Conservation (phyloP, 192 early-diverging fungal genomes). For the Backusella westeae region DNA sequence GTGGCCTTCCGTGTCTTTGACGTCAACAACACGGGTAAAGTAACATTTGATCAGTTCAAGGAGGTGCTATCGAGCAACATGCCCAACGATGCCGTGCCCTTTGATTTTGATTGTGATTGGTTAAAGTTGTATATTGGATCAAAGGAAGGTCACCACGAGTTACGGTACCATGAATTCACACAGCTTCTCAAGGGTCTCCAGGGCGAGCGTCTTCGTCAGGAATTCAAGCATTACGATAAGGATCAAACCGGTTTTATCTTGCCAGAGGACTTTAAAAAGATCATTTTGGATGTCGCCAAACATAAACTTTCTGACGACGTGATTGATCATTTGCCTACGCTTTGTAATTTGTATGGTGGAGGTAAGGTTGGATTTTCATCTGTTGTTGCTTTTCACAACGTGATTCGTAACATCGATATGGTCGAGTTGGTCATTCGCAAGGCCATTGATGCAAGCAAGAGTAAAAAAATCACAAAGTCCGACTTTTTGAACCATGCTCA, state of each 20-base stretch:
- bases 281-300: conserved; percentile 62
- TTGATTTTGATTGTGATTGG: conserved; percentile 73
- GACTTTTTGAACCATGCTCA: conserved; percentile 64
- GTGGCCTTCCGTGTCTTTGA: conserved; percentile 71
- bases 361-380: conserved; percentile 61
- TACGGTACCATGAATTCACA: conserved; percentile 68
- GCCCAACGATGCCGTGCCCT: conserved; percentile 55
- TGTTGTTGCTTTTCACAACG: conserved; percentile 61
- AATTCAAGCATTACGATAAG: conserved; percentile 69
- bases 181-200: conserved; percentile 70
- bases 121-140: conserved; percentile 67
- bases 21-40: conserved; percentile 51
- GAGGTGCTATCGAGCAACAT: conserved; percentile 54
- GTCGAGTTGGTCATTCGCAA: conserved; percentile 58
- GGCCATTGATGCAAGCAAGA: conserved; percentile 45
- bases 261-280: conserved; percentile 56
- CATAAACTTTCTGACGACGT: conserved; percentile 67
- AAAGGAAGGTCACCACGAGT: conserved; percentile 47
- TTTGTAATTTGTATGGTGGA: conserved; percentile 56
- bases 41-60: conserved; percentile 69
- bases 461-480: conserved; percentile 56
- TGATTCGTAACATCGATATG: conserved; percentile 65
- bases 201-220: conserved; percentile 66
- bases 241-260: conserved; percentile 60
- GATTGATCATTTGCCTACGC: conserved; percentile 59